Evolutionary conservation across 768 basidiomycete genomes (phyloP).

Genomic region (Glaciozyma martinii): DNA sequence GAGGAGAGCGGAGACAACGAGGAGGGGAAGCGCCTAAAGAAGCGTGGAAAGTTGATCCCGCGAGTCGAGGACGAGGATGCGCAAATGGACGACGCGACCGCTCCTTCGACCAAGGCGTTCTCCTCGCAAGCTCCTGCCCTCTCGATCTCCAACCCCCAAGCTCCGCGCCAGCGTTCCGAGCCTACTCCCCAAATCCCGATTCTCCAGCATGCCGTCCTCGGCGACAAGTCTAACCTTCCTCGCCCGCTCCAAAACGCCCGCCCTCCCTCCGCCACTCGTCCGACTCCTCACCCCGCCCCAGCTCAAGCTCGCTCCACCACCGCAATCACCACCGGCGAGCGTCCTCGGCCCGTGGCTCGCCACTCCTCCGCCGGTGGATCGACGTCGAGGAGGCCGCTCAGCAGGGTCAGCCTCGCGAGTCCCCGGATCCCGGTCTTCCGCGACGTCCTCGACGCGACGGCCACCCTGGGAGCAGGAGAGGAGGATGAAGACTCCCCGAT

Average conservation of each 20-base stretch:
- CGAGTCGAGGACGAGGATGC: too few species aligned
- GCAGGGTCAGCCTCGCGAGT: neutral
- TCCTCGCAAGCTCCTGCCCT: too few species aligned
- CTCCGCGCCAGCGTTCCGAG: too few species aligned
- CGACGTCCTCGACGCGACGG: neutral
- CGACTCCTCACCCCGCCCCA: neutral
- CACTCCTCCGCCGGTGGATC: neutral
- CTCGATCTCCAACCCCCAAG: too few species aligned
- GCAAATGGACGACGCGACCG: too few species aligned
- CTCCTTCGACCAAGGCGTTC: too few species aligned
- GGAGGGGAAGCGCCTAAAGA: too few species aligned
- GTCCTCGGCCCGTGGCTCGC: neutral
- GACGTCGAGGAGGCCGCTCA: neutral
- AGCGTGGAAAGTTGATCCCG: too few species aligned
- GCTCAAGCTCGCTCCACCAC: neutral
- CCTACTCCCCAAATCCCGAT: neutral
- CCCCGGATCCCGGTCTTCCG: neutral
- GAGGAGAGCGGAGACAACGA: too few species aligned
- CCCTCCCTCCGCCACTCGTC: neutral
- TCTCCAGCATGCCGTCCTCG: neutral
- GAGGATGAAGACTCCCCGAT: neutral
- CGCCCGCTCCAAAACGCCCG: neutral
- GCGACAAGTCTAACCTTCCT: conserved; percentile 2
- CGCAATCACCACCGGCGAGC: neutral
- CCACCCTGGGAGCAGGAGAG: neutral